Evolutionary conservation across 495 filamentous ascomycete species (phyloP).

Genomic region (Daldinia grandis): DNA sequence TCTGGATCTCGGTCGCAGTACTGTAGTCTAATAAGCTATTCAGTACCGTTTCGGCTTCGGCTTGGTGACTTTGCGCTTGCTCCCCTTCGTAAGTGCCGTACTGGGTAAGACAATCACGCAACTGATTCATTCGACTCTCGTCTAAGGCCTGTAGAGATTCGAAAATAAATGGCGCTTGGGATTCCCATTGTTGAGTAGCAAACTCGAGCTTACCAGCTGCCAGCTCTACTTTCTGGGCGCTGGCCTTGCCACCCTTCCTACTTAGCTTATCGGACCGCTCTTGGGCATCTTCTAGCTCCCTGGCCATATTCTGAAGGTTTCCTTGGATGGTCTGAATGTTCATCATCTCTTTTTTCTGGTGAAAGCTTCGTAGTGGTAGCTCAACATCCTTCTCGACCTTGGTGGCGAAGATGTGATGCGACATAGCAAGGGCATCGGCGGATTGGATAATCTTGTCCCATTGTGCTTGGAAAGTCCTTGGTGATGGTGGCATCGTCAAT

Average conservation of each 20-base stretch:
- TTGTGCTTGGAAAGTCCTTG: slow-evolving; percentile 86
- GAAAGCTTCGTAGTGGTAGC: slow-evolving; percentile 75
- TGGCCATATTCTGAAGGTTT: slow-evolving; percentile 82
- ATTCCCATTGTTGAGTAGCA: slow-evolving; percentile 88
- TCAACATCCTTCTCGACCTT: slow-evolving; percentile 94
- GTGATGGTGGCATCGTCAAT: slow-evolving; percentile 5
- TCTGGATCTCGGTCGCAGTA: slow-evolving; percentile 88
- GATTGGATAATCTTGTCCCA: slow-evolving; percentile 91
- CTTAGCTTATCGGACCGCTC: slow-evolving; percentile 87
- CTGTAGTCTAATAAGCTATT: slow-evolving; percentile 87
- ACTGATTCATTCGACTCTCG: slow-evolving; percentile 86
- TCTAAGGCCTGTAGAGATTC: slow-evolving; percentile 93
- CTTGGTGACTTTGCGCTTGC: slow-evolving; percentile 78
- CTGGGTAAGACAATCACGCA: slow-evolving; percentile 92
- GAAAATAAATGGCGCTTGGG: slow-evolving; percentile 93
- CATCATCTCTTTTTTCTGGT: slow-evolving; percentile 80
- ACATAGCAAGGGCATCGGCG: slow-evolving; percentile 79
- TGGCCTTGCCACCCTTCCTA: slow-evolving; percentile 80
- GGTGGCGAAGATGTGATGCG: slow-evolving; percentile 82
- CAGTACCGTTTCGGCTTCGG: slow-evolving; percentile 81
- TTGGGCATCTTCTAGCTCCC: slow-evolving; percentile 82
- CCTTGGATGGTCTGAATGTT: slow-evolving; percentile 83
- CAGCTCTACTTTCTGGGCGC: slow-evolving; percentile 78
- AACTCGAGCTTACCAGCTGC: slow-evolving; percentile 78
- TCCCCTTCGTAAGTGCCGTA: slow-evolving; percentile 93